Conservation (phyloP, 2,329 filamentous ascomycete species). For the Beauveria australis region DNA sequence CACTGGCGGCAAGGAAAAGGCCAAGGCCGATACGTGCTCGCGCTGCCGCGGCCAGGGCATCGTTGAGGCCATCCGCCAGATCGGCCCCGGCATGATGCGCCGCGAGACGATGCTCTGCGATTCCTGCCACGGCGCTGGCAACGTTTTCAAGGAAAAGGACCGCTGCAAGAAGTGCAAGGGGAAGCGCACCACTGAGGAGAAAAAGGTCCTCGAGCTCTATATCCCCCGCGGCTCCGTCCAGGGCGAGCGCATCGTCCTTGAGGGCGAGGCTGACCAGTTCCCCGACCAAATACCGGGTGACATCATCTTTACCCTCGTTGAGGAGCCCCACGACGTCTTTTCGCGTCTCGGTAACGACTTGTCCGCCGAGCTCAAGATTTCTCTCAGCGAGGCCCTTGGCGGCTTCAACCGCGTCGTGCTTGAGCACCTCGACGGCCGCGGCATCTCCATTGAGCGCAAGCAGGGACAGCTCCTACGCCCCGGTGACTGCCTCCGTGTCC, state of each 20-base stretch:
- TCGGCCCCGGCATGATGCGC: constrained; percentile 80
- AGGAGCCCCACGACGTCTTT: constrained; percentile 75
- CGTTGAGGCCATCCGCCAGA: constrained; percentile 68
- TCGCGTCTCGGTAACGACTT: constrained; percentile 77
- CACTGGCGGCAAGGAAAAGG: constrained; percentile 82
- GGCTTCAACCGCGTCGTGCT: constrained; percentile 88
- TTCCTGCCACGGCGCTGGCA: constrained; percentile 76
- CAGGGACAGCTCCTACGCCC: constrained; percentile 77
- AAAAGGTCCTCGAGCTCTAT: constrained; percentile 93
- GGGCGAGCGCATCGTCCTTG: constrained; percentile 81
- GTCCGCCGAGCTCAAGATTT: constrained; percentile 71
- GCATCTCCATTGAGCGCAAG: constrained; percentile 72
- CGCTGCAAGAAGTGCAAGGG: constrained; percentile 99
- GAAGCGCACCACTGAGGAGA: constrained; percentile 74
- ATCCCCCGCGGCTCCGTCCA: constrained; percentile 81
- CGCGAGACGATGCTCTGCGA: constrained; percentile 73
- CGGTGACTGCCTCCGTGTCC: constrained; percentile 75
- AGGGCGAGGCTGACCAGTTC: constrained; percentile 89
- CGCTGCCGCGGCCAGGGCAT: constrained; percentile 75
- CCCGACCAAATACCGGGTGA: constrained; percentile 87
- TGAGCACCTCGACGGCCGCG: constrained; percentile 87
- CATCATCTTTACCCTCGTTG: constrained; percentile 80
- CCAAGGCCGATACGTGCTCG: constrained; percentile 74
- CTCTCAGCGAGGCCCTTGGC: constrained; percentile 72
- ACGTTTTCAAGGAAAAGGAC: constrained; percentile 90